Conservation (phyloP, 768 basidiomycete species). For the Trametes cingulata region DNA sequence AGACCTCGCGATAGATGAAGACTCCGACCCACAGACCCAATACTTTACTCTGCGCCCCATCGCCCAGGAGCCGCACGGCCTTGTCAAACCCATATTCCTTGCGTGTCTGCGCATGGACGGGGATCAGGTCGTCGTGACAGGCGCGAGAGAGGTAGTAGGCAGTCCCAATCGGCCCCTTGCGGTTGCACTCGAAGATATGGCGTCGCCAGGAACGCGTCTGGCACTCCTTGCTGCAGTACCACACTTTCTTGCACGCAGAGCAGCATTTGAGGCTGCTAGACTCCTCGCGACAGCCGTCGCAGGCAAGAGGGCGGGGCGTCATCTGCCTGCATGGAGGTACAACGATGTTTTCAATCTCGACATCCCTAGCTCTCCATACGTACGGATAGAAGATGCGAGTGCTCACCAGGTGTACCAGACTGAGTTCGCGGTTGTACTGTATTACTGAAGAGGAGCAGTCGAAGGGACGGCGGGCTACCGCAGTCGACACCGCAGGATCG, state of each 20-base stretch:
- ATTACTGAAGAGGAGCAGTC: too few species aligned
- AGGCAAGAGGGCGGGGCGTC: too few species aligned
- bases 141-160: conserved; percentile 37
- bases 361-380: too few species aligned
- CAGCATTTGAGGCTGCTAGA: not conserved
- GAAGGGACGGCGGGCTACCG: too few species aligned
- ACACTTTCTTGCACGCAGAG: conserved; percentile 17
- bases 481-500: too few species aligned
- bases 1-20: conserved; percentile 17
- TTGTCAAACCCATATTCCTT: conserved; percentile 39
- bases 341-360: too few species aligned
- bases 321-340: too few species aligned
- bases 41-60: conserved; percentile 19
- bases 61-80: conserved; percentile 20
- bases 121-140: conserved; percentile 28
- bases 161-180: conserved; percentile 28
- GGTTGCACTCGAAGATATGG: conserved; percentile 38
- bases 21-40: conserved; percentile 38
- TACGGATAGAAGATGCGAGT: too few species aligned
- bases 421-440: too few species aligned
- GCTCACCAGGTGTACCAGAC: too few species aligned
- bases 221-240: conserved; percentile 38
- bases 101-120: conserved; percentile 35
- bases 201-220: conserved; percentile 33
- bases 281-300: too few species aligned